These are phyloP conservation scores for Rostrohypoxylon terebratum DNA, from an alignment of 495 filamentous ascomycete species.

Conservation along the genomic window DNA sequence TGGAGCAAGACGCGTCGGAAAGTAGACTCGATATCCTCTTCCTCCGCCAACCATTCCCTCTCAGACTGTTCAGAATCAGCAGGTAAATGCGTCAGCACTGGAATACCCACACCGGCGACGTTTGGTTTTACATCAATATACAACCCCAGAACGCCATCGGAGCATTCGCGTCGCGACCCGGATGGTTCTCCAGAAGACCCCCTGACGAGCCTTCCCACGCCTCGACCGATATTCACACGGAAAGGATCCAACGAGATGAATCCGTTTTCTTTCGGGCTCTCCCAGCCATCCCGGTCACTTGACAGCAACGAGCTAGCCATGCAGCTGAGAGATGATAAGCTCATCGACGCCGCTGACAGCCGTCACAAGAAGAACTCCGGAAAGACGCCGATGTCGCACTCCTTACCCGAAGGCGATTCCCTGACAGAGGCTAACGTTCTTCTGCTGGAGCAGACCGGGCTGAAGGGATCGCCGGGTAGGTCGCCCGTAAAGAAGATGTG, in stretches of 20 bases:
- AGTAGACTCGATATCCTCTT: conserved; percentile 27
- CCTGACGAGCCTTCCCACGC: conserved; percentile 43
- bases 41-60: conserved; percentile 33
- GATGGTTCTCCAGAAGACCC: conserved; percentile 33
- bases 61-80: conserved; percentile 51
- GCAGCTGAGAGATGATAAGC: conserved; percentile 53
- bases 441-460: conserved; percentile 44
- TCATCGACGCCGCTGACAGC: conserved; percentile 51
- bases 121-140: conserved; percentile 18
- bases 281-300: conserved; percentile 42
- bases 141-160: conserved; percentile 28
- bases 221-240: conserved; percentile 37
- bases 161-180: conserved; percentile 6
- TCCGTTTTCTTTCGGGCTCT: conserved; percentile 34
- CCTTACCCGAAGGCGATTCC: conserved; percentile 40
- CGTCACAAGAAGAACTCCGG: conserved; percentile 20
- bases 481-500: conserved; percentile 11
- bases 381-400: conserved; percentile 28
- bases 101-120: conserved; percentile 44
- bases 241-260: conserved; percentile 40
- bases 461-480: conserved; percentile 18
- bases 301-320: conserved; percentile 48
- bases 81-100: conserved; percentile 46
- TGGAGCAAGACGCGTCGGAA: conserved; percentile 39
- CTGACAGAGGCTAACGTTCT: conserved; percentile 56